phyloP scores from a whole-genome alignment of 768 basidiomycete species.

The Leucosporidium scottii region DNA sequence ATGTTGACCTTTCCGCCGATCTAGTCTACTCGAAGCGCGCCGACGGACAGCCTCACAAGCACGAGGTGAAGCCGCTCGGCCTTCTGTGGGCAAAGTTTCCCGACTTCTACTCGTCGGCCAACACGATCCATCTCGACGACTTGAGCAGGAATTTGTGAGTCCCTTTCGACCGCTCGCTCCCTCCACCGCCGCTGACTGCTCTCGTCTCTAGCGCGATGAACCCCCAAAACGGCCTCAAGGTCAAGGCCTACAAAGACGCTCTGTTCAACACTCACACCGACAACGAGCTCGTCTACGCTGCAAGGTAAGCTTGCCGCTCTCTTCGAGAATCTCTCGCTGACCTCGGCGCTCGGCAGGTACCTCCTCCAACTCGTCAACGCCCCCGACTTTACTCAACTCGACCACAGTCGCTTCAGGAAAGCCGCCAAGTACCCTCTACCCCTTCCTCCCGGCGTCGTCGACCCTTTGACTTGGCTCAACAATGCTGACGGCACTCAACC shows the following conservation, averaged over 20 bases:
- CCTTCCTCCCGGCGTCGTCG: constrained; percentile 5
- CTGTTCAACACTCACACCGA: background rate
- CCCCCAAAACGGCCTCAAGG: constrained; percentile 73
- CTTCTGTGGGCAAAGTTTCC: constrained; percentile 85
- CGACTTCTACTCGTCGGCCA: constrained; percentile 56
- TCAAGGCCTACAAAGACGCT: constrained; percentile 61
- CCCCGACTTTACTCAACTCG: constrained; percentile 14
- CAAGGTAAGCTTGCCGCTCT: background rate
- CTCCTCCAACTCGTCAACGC: constrained; percentile 17
- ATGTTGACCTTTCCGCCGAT: background rate
- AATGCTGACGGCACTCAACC: too few species aligned
- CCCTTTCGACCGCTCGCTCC: constrained; percentile 14
- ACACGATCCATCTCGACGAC: constrained; percentile 75
- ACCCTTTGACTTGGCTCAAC: constrained; percentile 6
- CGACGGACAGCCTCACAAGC: constrained; percentile 58
- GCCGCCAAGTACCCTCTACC: constrained; percentile 7
- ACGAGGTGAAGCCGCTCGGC: constrained; percentile 62
- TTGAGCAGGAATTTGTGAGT: constrained; percentile 52
- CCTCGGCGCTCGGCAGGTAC: constrained; percentile 10
- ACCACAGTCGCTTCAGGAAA: constrained; percentile 25
- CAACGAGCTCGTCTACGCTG: constrained; percentile 19
- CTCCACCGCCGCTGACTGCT: constrained; percentile 37
- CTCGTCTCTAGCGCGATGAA: constrained; percentile 83
- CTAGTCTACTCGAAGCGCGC: constrained; percentile 42
- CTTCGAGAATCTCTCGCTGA: background rate